Conservation (phyloP, 495 filamentous ascomycete species). For the Trichoderma asperelloides region DNA sequence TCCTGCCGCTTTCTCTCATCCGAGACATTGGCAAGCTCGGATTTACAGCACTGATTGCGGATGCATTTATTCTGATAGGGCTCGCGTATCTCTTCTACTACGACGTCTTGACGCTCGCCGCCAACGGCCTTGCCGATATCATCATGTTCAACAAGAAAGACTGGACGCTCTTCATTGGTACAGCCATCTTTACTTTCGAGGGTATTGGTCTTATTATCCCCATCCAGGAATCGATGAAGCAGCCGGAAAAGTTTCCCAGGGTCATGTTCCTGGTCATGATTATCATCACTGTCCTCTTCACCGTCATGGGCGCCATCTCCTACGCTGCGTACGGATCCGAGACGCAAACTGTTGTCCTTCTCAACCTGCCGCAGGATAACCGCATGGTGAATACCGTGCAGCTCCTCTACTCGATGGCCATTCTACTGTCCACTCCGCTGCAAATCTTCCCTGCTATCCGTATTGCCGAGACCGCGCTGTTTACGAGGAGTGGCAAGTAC, state of each 20-base stretch:
- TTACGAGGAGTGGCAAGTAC: conserved; percentile 80
- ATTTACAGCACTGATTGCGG: conserved; percentile 82
- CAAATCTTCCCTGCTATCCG: conserved; percentile 96
- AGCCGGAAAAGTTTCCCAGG: conserved; percentile 76
- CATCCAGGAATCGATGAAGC: conserved; percentile 92
- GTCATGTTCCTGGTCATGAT: conserved; percentile 88
- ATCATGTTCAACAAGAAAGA: conserved; percentile 73
- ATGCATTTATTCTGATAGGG: conserved; percentile 87
- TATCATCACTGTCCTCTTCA: conserved; percentile 83
- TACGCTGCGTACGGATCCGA: conserved; percentile 93
- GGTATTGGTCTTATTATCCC: conserved; percentile 98
- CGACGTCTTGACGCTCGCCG: conserved; percentile 73
- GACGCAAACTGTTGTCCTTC: conserved; percentile 90
- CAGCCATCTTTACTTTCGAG: conserved; percentile 97
- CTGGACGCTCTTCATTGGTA: conserved; percentile 97
- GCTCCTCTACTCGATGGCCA: conserved; percentile 89
- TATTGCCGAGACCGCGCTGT: conserved; percentile 55
- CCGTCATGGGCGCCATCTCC: conserved; percentile 81
- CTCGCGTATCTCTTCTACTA: conserved; percentile 94
- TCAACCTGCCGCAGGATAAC: conserved; percentile 93
- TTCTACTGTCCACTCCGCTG: conserved; percentile 84
- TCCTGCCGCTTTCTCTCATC: conserved; percentile 84
- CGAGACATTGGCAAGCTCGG: conserved; percentile 93
- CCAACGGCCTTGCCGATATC: conserved; percentile 76
- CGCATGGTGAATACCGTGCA: conserved; percentile 94